phyloP scores from a whole-genome alignment of 139 green algal genomes.

The Chlamydomonas incerta region DNA sequence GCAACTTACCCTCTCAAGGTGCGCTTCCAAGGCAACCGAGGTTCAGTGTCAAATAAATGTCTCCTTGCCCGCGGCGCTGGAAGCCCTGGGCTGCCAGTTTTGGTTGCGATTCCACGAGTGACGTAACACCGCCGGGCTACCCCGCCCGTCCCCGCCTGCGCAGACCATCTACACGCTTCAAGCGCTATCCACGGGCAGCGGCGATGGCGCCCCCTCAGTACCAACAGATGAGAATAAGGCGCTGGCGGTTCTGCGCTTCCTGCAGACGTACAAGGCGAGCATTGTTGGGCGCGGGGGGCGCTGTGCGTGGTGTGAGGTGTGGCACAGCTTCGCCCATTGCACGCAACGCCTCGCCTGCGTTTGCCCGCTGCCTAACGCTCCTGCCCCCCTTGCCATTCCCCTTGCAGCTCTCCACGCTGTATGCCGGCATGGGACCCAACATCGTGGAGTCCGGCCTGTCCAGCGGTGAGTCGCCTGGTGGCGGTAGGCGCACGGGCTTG shows the following conservation, averaged over 20 bases:
- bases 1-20: slow-evolving; percentile 86
- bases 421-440: slow-evolving; percentile 38
- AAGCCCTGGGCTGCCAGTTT: background rate
- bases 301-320: no score
- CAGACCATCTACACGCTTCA: slow-evolving; percentile 67
- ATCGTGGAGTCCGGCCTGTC: slow-evolving; percentile 50
- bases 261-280: slow-evolving; percentile 11
- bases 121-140: background rate
- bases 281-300: no score
- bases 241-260: background rate
- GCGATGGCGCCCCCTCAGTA: background rate
- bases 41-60: background rate
- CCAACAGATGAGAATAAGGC: background rate
- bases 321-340: no score
- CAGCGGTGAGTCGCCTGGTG: no score
- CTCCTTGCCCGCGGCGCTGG: background rate
- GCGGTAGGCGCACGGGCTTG: no score
- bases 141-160: background rate
- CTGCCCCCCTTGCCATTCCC: background rate
- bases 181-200: slow-evolving; percentile 24
- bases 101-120: background rate
- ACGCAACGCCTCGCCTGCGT: no score
- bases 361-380: background rate
- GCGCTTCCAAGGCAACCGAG: background rate
- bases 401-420: slow-evolving; percentile 30